phyloP scores from a whole-genome alignment of 108 stramenopile genomes.

The Fistulifera solaris region DNA sequence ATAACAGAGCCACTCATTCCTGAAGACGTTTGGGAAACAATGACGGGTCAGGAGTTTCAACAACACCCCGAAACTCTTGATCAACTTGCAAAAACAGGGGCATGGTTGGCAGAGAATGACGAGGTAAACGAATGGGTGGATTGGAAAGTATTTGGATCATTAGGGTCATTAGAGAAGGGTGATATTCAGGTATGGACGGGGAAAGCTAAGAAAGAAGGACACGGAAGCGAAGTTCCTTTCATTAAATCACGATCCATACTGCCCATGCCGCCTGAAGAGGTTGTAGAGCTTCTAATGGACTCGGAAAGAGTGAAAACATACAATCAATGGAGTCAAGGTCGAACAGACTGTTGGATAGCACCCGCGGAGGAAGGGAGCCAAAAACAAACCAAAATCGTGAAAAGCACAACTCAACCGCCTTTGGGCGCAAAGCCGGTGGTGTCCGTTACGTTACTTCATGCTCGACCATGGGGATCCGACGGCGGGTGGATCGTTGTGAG shows the following conservation, averaged over 20 bases:
- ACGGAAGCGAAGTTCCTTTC: constrained; percentile 60
- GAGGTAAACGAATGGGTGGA: constrained; percentile 27
- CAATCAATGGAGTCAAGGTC: constrained; percentile 79
- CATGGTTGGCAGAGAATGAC: constrained; percentile 24
- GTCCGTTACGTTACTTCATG: constrained; percentile 69
- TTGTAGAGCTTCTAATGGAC: constrained; percentile 74
- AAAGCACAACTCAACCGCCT: constrained; percentile 67
- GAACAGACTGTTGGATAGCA: constrained; percentile 40
- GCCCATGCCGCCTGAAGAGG: constrained; percentile 49
- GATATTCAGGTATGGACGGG: constrained; percentile 57
- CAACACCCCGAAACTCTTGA: constrained; percentile 35
- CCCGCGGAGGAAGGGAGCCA: constrained; percentile 11
- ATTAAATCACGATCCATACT: constrained; percentile 65
- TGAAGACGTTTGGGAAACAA: constrained; percentile 27
- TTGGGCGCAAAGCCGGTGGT: constrained; percentile 48
- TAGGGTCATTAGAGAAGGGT: constrained; percentile 26
- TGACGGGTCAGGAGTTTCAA: constrained; percentile 62
- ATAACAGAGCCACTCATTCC: constrained; percentile 47
- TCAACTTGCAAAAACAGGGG: constrained; percentile 36
- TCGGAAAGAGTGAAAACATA: constrained; percentile 59
- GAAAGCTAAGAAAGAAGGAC: constrained; percentile 31
- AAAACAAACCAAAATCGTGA: constrained; percentile 67
- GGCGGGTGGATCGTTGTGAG: constrained; percentile 74
- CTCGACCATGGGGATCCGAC: constrained; percentile 7
- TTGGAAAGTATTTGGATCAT: constrained; percentile 44